Base-by-base conservation (phyloP, 306 rosid species). In the Cucurbita maxima region DNA sequence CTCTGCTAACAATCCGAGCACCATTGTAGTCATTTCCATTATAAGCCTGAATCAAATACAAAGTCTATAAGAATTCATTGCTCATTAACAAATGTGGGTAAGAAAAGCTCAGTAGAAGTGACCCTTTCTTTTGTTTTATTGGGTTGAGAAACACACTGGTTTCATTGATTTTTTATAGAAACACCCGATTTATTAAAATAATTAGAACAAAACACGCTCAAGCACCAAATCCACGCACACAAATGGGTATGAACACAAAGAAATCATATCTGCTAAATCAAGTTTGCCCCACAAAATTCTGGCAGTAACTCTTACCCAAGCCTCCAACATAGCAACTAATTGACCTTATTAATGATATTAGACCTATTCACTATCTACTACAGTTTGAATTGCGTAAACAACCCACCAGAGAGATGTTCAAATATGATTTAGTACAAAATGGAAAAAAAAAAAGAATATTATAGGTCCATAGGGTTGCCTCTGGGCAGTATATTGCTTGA, bases 11-110 rank as follows among this genome's bases (percentile, higher is more conserved):
- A 73, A 94, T 94, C 86, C 98, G 91, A 66, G 92, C 73, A 3
- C 97, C 98, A 62, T 86, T 90, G 80, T 94, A 90, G 76, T 94
- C 98, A 48, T 94, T 87, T 73, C 97, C 97, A 43, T 94, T 94
- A 78, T 86, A 94, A 73, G 87, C 89, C 98, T 94, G 87, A 77
- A 76, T 70, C 22, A 78, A 71, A 76, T 75, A 71, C 57, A 78
- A 66, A 12, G 72, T 12, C 16, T 44, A 38, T 36, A 62, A 62
- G 69, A 38, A 62, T 9, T 37, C 14, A 68, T 5, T 45, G 25
- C 41, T 68, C 73, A 47, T 45, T 22, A 47, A 44, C 40, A 68
- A 7, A 36, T 14, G 14, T 47, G 25, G 44, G 58, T 47, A 36
- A 40, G 43, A 14, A 69, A 69, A 69, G 38, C 58, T 22, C 22